Base-by-base conservation (phyloP, 805 yeast genomes). In the Barnettozyma botsteinii region DNA sequence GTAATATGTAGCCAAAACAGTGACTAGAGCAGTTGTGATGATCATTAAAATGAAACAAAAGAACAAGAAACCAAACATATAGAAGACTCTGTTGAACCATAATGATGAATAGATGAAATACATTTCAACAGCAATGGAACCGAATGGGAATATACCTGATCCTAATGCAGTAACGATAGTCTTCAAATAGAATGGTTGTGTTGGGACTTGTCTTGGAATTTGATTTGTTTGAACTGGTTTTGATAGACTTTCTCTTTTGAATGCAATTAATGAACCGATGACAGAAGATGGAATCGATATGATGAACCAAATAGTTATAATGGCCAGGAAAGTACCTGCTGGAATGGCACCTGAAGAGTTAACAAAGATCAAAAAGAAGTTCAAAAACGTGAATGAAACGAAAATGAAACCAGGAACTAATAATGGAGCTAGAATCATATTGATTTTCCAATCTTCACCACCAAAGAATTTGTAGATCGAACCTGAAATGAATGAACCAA, bases 61-160 rank as follows among this genome's bases (percentile, higher is more conserved):
- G 62, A 89, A 85, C 51, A 91, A 68, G 72, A 91, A 93, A 11
- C 98, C 98, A 70, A 93, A 93, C 98, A 93, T 91, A 72, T 89
- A 93, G 70, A 77, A 93, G 49, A 89, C 81, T 61, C 85, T 77
- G 72, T 85, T 88, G 64, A 85, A 86, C 98, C 98, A 91, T 50
- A 93, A 65, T 24, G 96, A 86, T 38, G 85, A 75, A 67, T 85
- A 81, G 54, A 93, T 85, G 67, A 88, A 91, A 64, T 87, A 89
- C 76, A 93, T 76, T 67, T 93, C 97, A 41, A 93, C 93, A 19
- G 96, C 88, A 57, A 93, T 84, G 17, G 96, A 82, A 9, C 96
- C 95, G 58, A 91, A 88, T 55, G 98, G 97, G 73, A 91, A 81
- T 44, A 91, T 75, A 45, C 98, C 98, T 2, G 94, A 84, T 46